Base-by-base conservation (phyloP, 2,329 filamentous ascomycete genomes). In the Aspergillus neotritici region DNA sequence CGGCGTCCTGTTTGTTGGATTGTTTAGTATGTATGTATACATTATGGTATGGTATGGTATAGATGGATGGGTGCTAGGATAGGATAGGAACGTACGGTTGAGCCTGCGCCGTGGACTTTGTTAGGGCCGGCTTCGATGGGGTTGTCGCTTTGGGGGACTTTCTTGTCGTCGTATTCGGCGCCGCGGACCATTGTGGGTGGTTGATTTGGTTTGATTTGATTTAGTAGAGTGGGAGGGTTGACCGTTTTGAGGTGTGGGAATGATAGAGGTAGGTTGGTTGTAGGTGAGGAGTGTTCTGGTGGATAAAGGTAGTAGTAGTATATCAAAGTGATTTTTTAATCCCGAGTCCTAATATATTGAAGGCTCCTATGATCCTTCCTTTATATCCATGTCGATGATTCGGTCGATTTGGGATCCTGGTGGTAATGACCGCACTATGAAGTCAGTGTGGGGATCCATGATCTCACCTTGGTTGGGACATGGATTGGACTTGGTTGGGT, bases 91-190 rank as follows among this genome's bases (percentile, higher is more conserved):
- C 57, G 11, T 56, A 64, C 64, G 30, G 54, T 56, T n/a, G 53
- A 42, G 43, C 59, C 60, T 25, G 49, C 55, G 28, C 66, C 66
- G 51, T 69, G 66, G 40, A 55, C 57, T 49, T 65, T 63, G 34
- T 49, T 62, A 28, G 54, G 28, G 14, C 60, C 64, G 37, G 52
- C 49, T 16, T 64, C 61, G 31, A 69, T 61, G 35, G 66, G 45
- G 56, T 69, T 69, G 53, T 69, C 64, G 52, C 58, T 61, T 41
- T 66, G 65, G 40, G 57, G 57, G 40, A 63, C n/a, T 39, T n/a
- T n/a, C n/a, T 56, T 58, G 52, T 67, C 56, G 50, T 65, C 64
- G 56, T 56, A 69, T 16, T 68, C 60, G 36, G 64, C 63, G 52
- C 66, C 65, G 55, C 66, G 66, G 55, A 62, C 59, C 66, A 69